phyloP scores from a whole-genome alignment of 2,329 filamentous ascomycete genomes.

The Aphanocladium album region DNA sequence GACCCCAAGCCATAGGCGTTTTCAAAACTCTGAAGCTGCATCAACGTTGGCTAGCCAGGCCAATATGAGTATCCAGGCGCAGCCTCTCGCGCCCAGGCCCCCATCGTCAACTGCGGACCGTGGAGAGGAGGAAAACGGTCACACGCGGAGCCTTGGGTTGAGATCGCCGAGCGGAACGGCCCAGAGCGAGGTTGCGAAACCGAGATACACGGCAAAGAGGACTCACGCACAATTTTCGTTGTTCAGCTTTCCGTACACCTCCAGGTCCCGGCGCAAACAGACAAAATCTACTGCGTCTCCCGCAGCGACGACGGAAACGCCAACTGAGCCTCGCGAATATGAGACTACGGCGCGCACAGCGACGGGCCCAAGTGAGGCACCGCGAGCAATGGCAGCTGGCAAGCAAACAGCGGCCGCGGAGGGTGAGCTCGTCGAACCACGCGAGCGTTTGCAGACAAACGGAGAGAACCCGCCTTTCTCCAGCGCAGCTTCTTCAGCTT shows the following conservation, averaged over 20 bases:
- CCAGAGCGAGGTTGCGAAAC: background rate
- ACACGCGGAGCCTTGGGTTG: too few relatives aligned
- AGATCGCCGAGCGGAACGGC: too few relatives aligned
- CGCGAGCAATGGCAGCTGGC: background rate
- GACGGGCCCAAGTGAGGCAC: background rate
- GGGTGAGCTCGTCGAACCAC: background rate
- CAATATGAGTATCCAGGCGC: too few relatives aligned
- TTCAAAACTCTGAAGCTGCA: background rate
- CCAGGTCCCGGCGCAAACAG: background rate
- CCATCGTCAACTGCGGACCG: too few relatives aligned
- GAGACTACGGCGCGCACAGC: background rate
- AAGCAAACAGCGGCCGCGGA: background rate
- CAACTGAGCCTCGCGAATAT: background rate
- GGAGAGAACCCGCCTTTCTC: background rate
- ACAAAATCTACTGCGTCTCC: too few relatives aligned
- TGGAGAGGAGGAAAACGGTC: too few relatives aligned
- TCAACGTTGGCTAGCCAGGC: too few relatives aligned
- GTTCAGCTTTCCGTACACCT: background rate
- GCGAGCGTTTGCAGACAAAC: background rate
- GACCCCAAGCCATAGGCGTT: background rate
- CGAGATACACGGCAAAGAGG: background rate
- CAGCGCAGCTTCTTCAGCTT: background rate
- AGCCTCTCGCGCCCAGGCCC: too few relatives aligned
- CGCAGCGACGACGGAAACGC: too few relatives aligned
- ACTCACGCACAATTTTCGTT: constrained; percentile 3